Base-by-base conservation (phyloP, 202 grass and related monocot genomes). In the Elaeis oleifera region DNA sequence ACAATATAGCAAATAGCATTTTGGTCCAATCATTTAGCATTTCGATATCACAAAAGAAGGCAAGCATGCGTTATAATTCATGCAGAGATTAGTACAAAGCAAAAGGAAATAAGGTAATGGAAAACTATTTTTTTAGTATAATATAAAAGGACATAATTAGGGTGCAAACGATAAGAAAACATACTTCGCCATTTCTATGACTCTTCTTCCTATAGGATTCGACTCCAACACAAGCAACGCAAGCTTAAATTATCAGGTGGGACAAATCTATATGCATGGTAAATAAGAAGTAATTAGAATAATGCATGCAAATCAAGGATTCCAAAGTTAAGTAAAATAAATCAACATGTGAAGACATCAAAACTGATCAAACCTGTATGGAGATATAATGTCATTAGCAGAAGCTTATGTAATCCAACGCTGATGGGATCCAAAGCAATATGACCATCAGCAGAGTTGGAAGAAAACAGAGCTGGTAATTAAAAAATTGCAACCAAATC, bases 241-340 rank as follows among this genome's bases (percentile, higher is more conserved):
- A 23, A 95, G 74, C 60, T 87, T 87, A 79, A 84, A 90, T 48
- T 82, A 61, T 90, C 86, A 54, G 80, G 78, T 36, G 83, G 90
- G 58, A 20, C 5, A 80, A 90, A 90, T 82, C 84, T 97, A 71
- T 36, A 36, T 36, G 6, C 7, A 36, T 36, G 2, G 32, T 36
- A 9, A 36, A 36, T 36, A 36, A 36, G 6, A 36, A 36, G 11
- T 1, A 36, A 36, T 36, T 7, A 36, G 32, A 36, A 36, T 6
- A 36, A 36, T 36, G 32, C 32, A 79, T 13, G 28, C 13, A 76
- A 54, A 3, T 73, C 20, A 65, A 66, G 17, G 73, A 3, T 9
- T 36, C 27, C 18, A 72, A 74, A 58, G 4, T 8, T 9, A 11
- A 9, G 9, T 7, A 2, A 9, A 8, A 36, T 36, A 36, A 67